A percentile compares a stretch with the other conserved stretches of the same genome.
phyloP scores from a whole-genome alignment of 345 rosid species.

The Gynandropsis gynandra region DNA sequence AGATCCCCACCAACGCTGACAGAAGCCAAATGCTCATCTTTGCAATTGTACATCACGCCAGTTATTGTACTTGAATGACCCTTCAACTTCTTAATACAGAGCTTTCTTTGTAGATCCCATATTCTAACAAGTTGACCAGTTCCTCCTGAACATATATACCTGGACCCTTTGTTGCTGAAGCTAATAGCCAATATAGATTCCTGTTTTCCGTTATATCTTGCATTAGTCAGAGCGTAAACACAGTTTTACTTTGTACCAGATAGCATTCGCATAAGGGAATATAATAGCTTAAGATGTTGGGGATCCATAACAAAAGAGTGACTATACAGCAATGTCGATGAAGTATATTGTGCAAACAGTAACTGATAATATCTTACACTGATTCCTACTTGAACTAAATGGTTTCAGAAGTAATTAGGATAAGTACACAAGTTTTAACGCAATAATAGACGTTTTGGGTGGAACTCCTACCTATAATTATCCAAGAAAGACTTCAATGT shows the following conservation, averaged over 20 bases:
- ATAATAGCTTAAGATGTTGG: slow-evolving; percentile 4
- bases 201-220: slow-evolving; percentile 34
- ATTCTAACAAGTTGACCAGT: slow-evolving; percentile 82
- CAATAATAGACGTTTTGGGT: not conserved
- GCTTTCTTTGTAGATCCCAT: slow-evolving; percentile 94
- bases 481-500: not conserved
- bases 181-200: slow-evolving; percentile 75
- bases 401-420: not conserved
- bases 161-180: slow-evolving; percentile 84
- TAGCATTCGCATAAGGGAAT: not conserved
- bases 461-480: not conserved
- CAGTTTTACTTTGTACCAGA: not conserved
- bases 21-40: slow-evolving; percentile 97
- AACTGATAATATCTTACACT: not conserved
- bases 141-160: slow-evolving; percentile 94
- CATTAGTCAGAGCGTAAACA: not conserved
- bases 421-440: not conserved
- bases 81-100: slow-evolving; percentile 87
- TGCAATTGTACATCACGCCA: slow-evolving; percentile 88
- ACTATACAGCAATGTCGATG: not conserved
- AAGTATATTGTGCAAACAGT: slow-evolving; percentile 1
- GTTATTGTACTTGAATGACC: slow-evolving; percentile 86
- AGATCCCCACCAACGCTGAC: slow-evolving; percentile 83
- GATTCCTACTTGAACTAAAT: not conserved
- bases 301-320: slow-evolving; percentile 3